Percentiles rank a stretch among this genome's conserved stretches.
These are phyloP conservation scores for Komagataella populi DNA, from an alignment of 805 yeast genomes.

Conservation along the genomic window DNA sequence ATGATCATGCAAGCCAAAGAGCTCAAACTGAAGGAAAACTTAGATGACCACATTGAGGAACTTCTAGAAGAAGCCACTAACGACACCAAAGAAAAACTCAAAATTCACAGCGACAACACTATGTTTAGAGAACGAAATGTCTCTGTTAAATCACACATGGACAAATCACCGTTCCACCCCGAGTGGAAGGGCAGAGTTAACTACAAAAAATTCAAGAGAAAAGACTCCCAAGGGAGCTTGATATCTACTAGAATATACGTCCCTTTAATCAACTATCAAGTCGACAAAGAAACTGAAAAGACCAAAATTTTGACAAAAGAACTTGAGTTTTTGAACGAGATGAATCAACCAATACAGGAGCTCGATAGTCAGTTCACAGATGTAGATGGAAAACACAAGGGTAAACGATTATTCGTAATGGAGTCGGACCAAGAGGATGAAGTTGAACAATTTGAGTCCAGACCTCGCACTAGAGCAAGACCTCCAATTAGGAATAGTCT, in stretches of 20 bases:
- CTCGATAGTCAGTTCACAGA: not conserved
- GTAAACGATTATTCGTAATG: not conserved
- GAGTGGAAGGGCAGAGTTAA: not conserved
- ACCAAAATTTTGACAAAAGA: not conserved
- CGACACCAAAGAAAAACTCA: not conserved
- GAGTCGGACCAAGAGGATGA: not conserved
- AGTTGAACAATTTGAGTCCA: not conserved
- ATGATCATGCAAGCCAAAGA: not conserved
- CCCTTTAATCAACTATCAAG: not conserved
- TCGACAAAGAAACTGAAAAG: not conserved
- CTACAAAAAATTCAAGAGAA: not conserved
- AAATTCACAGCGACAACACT: not conserved
- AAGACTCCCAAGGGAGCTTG: not conserved
- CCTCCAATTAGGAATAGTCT: not conserved
- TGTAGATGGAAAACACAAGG: not conserved
- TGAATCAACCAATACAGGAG: not conserved
- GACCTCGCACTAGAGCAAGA: not conserved
- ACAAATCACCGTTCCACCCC: not conserved
- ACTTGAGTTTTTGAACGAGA: not conserved
- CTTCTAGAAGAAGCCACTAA: not conserved
- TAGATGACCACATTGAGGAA: not conserved
- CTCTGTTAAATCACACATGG: not conserved
- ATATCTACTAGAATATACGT: not conserved
- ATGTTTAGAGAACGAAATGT: not conserved
- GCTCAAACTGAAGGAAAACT: not conserved